Conservation (phyloP, 768 basidiomycete genomes). For the Hortiboletus campestris region DNA sequence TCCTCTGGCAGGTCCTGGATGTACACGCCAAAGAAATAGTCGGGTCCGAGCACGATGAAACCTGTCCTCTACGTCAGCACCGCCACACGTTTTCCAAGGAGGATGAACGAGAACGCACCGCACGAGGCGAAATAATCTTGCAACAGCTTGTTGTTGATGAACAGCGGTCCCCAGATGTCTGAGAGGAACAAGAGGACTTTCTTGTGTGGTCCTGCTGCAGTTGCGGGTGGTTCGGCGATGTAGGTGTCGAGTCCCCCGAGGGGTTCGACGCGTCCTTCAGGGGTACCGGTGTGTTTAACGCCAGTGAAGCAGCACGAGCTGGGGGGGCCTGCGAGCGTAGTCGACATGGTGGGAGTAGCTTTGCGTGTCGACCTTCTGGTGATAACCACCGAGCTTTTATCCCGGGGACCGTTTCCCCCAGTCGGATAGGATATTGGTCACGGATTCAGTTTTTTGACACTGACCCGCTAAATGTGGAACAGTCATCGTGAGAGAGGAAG, state of each 20-base stretch:
- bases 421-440: neutral
- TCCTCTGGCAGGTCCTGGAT: slow-evolving; percentile 35
- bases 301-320: slow-evolving; percentile 48
- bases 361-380: neutral
- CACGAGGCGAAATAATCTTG: slow-evolving; percentile 61
- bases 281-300: slow-evolving; percentile 49
- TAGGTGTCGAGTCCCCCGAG: slow-evolving; percentile 55
- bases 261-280: slow-evolving; percentile 40
- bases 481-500: neutral
- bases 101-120: slow-evolving; percentile 36
- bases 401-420: neutral
- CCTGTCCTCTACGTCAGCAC: slow-evolving; percentile 35
- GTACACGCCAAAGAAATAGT: slow-evolving; percentile 57
- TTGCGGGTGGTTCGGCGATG: slow-evolving; percentile 44
- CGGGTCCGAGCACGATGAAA: slow-evolving; percentile 54
- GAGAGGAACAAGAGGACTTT: slow-evolving; percentile 56
- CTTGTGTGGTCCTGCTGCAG: slow-evolving; percentile 23
- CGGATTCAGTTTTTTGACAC: neutral
- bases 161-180: slow-evolving; percentile 56
- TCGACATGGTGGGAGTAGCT: slow-evolving; percentile 14
- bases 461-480: neutral
- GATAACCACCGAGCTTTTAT: neutral
- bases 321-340: slow-evolving; percentile 40
- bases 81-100: neutral
- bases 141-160: slow-evolving; percentile 52